Percentiles rank a stretch among this genome's conserved stretches.
Conservation (phyloP, 2,329 filamentous ascomycete species). For the Cryphonectria carpinicola region DNA sequence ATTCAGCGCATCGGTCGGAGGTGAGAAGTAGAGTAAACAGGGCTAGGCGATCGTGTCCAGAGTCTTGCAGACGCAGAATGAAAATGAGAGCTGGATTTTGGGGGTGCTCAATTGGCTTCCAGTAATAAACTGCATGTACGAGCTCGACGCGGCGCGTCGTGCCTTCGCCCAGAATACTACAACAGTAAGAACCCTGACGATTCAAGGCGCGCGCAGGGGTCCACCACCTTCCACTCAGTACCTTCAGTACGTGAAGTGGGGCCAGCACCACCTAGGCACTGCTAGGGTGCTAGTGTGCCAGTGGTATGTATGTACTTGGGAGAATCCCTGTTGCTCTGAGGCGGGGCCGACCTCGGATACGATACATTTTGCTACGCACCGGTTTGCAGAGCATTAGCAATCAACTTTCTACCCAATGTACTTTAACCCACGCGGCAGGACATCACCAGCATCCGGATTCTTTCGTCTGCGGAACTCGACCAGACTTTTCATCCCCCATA, state of each 20-base stretch:
- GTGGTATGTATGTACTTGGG: background rate
- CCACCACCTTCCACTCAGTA: conserved; percentile 10
- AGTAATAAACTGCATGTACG: conserved; percentile 2
- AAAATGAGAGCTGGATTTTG: background rate
- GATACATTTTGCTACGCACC: background rate
- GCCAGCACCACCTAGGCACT: background rate
- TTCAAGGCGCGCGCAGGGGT: conserved; percentile 7
- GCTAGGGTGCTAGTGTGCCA: background rate
- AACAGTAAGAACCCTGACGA: background rate
- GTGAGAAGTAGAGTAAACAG: background rate
- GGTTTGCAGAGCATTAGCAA: conserved; percentile 25
- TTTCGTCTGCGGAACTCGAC: background rate
- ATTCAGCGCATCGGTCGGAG: conserved; percentile 11
- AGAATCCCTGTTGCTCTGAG: background rate
- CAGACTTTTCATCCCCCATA: background rate
- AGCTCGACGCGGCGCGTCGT: conserved; percentile 28
- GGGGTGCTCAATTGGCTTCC: background rate
- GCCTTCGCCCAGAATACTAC: conserved; percentile 22
- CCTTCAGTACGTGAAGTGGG: background rate
- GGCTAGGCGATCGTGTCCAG: background rate
- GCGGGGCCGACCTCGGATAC: conserved; percentile 26
- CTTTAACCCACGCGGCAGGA: background rate
- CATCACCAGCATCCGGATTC: background rate
- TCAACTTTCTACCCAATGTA: conserved; percentile 17
- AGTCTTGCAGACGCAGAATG: background rate